Evolutionary conservation across 495 filamentous ascomycete genomes (phyloP), one percentile per base, ranked within the genome.

Genomic region (Cryomyces minteri): DNA sequence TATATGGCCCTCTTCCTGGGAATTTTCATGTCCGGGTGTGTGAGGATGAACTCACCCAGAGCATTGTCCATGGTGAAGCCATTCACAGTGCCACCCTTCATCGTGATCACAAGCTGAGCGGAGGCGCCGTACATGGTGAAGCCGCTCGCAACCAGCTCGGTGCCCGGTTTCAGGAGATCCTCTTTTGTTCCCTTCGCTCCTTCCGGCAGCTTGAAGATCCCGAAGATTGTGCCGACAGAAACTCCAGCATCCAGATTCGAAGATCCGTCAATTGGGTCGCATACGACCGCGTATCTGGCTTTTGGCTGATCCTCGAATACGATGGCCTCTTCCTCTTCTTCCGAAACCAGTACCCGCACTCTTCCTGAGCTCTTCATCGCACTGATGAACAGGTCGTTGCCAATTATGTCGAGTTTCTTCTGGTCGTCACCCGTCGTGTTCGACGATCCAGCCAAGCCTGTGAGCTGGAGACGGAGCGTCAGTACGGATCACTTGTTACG

Each of bases 81-180:
- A 62, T 96, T 94, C 65, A 98, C 90, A 45, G 62, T 72, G 39
- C 90, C 86, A 46, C 83, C 84, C 61, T 79, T 82, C 86, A 98
- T 96, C 38, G 90, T 98, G 61, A 98, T 80, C 45, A 98, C 90
- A 43, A 98, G 70, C 64, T 95, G 88, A 5, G 90, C 81, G 25
- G 86, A 94, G 52, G 90, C 90, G 56, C 90, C 90, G 64, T 98
- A 98, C 90, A 98, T 98, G 62, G 90, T 98, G 69, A 98, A 98
- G 2, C 90, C 90, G 4, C 84, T 79, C 18, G 92, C 90, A 31
- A 96, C 78, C 31, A 96, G 75, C 62, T 92, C 84, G 2, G 84
- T 84, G 34, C 92, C 90, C 1, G 92, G 83, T 61, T 74, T 76
- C 45, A 94, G 73, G 37, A 96, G 70, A 60, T 94, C 84, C 60